Evolutionary conservation across 371 early-diverging fungal genomes (phyloP), one percentile per base, ranked within the genome.

Genomic region (Modicella reniformis): DNA sequence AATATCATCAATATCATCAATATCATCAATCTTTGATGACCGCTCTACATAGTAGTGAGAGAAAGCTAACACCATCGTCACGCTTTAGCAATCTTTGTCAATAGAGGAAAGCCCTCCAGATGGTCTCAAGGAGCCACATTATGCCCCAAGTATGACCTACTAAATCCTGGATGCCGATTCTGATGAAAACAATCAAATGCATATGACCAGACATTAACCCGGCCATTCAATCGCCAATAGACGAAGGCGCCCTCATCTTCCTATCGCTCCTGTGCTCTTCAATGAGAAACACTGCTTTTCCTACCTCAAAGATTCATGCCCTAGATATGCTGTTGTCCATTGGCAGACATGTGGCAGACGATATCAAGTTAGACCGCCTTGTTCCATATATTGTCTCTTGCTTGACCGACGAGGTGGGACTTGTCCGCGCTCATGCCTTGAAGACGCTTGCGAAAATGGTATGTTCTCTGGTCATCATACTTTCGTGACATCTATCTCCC

Each of bases 381-480:
- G 84, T 96, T 3, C 97, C 98, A 26, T 94, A 94, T 76, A 55
- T 96, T 25, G 88, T 96, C 21, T 81, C 85, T 2, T 80, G 96
- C 3, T 69, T 93, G 0, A 74, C 74, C 0, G 96, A 96, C 72
- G 86, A 91, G 25, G 82, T 85, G 28, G 86, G 91, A 12, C 70
- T 88, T 3, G 95, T 97, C 17, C 87, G 94, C 15, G 90, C 88
- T 0, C 91, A 83, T 75, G 88, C 96, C 0, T 76, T 97, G 48
- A 87, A 89, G 51, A 89, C 86, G 0, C 70, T 96, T 19, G 91
- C 93, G 1, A 90, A 94, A 70, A 79, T 96, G 81, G 92, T 93
- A 81, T 59, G 85, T 73, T 5, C 4, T 9, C 5, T 21, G 26
- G 5, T 15, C 7, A 51, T 8, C 7, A 3, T 8, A 51, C 8